Conservation (phyloP, 2,329 filamentous ascomycete species). For the Beauveria bassiana region DNA sequence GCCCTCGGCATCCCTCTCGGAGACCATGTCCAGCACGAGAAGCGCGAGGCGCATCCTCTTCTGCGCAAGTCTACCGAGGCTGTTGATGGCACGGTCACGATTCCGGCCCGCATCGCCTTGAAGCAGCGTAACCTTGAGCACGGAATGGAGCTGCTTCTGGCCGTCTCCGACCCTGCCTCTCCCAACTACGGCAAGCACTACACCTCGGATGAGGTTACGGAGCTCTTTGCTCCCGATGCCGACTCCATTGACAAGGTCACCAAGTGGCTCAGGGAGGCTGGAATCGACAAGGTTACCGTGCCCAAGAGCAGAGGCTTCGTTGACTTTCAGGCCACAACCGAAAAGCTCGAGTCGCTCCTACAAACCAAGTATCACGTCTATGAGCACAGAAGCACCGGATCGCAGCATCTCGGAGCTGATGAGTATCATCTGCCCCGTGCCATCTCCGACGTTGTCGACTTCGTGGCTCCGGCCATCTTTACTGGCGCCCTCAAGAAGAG, state of each 20-base stretch:
- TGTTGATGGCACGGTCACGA: neutral
- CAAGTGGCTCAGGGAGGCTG: slow-evolving; percentile 44
- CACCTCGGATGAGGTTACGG: neutral
- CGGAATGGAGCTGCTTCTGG: slow-evolving; percentile 4
- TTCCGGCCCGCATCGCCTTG: slow-evolving; percentile 4
- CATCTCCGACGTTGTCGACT: slow-evolving; percentile 29
- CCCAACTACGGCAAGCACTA: slow-evolving; percentile 7
- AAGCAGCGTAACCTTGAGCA: slow-evolving; percentile 7
- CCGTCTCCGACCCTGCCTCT: slow-evolving; percentile 1
- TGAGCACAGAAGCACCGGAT: slow-evolving; percentile 28
- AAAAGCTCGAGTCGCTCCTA: slow-evolving; percentile 38
- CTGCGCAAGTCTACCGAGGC: neutral
- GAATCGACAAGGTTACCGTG: slow-evolving; percentile 42
- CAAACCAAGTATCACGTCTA: slow-evolving; percentile 45
- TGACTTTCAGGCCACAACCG: slow-evolving; percentile 11
- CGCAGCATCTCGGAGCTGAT: slow-evolving; percentile 27
- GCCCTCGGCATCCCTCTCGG: neutral
- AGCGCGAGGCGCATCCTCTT: neutral
- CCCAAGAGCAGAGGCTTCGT: slow-evolving; percentile 42
- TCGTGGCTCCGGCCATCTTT: slow-evolving; percentile 30
- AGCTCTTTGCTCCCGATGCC: slow-evolving; percentile 11
- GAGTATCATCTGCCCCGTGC: slow-evolving; percentile 30
- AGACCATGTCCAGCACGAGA: slow-evolving; percentile 6
- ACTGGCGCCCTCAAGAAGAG: neutral
- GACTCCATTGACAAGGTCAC: slow-evolving; percentile 41